Conservation (phyloP, 1,284 basidiomycete genomes). For the Ceratobasidium theobromae region DNA sequence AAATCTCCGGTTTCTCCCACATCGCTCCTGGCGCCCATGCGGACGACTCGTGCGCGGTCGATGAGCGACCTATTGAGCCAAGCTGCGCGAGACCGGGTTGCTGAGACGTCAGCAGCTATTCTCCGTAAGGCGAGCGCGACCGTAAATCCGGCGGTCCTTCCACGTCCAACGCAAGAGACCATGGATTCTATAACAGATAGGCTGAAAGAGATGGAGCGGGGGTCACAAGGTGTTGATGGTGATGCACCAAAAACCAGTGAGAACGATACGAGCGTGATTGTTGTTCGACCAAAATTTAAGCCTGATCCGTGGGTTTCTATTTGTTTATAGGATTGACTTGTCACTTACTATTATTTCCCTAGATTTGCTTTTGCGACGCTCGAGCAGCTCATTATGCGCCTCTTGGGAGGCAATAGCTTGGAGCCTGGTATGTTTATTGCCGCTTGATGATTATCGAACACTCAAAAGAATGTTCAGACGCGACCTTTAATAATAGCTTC, state of each 20-base stretch:
- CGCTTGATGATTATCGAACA: background rate
- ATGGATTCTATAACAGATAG: background rate
- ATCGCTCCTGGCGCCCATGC: conserved; percentile 33
- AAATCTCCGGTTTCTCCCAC: conserved; percentile 15
- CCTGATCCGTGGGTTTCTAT: conserved; percentile 23
- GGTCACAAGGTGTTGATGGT: background rate
- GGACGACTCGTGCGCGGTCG: conserved; percentile 56
- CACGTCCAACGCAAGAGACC: background rate
- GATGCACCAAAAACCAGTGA: background rate
- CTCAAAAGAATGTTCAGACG: conserved; percentile 50
- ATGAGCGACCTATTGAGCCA: conserved; percentile 54
- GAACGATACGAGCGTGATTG: background rate
- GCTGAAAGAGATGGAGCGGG: background rate
- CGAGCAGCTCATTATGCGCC: conserved; percentile 10
- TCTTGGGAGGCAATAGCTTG: background rate
- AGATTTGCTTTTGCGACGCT: conserved; percentile 26
- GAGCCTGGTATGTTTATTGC: conserved; percentile 22
- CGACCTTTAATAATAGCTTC: conserved; percentile 71
- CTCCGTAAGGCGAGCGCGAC: conserved; percentile 25
- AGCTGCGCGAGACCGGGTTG: conserved; percentile 49
- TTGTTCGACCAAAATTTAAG: background rate
- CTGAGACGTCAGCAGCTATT: conserved; percentile 17
- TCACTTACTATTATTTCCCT: background rate
- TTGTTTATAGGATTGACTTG: background rate
- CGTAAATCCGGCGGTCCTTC: background rate